These are phyloP conservation scores for Dothideomycetes sp. DNA, from an alignment of 2,329 filamentous ascomycete species.

Conservation along the genomic window DNA sequence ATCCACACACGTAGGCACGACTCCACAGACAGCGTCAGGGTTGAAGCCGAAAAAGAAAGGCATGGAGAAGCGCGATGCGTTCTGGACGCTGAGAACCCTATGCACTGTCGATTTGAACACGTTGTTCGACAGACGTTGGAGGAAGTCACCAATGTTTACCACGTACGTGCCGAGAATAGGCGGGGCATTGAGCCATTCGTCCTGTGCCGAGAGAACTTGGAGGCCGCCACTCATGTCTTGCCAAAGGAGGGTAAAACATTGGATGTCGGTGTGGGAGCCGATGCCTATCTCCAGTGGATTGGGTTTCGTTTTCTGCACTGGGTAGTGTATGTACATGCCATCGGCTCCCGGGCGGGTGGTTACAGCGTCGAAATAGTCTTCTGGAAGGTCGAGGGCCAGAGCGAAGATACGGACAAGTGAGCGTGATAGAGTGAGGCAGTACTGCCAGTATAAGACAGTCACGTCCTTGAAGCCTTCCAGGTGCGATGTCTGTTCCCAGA, in stretches of 20 bases:
- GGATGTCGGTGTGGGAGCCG: constrained; percentile 31
- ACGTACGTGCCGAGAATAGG: constrained; percentile 34
- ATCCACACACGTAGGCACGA: constrained; percentile 38
- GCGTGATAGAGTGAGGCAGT: constrained; percentile 19
- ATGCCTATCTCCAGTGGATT: constrained; percentile 20
- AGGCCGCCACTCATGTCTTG: constrained; percentile 28
- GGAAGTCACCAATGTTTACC: constrained; percentile 35
- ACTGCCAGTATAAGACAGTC: constrained; percentile 33
- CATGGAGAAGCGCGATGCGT: constrained; percentile 41
- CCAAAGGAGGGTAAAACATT: constrained; percentile 35
- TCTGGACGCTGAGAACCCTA: constrained; percentile 43
- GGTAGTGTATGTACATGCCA: constrained; percentile 32
- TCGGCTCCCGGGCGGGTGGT: constrained; percentile 23
- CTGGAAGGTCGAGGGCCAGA: constrained; percentile 28
- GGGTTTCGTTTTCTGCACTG: constrained; percentile 17
- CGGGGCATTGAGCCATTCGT: constrained; percentile 31
- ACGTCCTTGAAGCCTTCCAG: constrained; percentile 38
- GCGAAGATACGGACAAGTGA: constrained; percentile 30
- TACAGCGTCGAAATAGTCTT: constrained; percentile 28
- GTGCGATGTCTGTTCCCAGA: constrained; percentile 41
- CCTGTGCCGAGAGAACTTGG: constrained; percentile 28
- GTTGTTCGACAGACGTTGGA: constrained; percentile 34
- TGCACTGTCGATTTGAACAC: constrained; percentile 44
- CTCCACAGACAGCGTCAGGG: constrained; percentile 30
- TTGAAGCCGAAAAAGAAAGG: constrained; percentile 41